These are phyloP conservation scores for Phytopythium oedochilum DNA, from an alignment of 352 stramenopile species.

Conservation along the genomic window DNA sequence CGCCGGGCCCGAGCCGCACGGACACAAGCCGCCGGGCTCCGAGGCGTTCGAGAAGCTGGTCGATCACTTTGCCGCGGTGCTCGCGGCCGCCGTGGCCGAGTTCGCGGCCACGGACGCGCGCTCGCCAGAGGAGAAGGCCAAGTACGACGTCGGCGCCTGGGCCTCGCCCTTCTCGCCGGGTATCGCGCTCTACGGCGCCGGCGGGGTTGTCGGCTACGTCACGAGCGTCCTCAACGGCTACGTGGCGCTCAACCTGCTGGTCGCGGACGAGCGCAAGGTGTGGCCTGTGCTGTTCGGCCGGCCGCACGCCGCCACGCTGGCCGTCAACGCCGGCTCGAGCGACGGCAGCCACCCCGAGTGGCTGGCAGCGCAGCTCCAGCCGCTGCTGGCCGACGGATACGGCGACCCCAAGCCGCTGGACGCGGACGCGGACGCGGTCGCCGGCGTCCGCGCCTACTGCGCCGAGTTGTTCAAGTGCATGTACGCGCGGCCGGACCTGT, in stretches of 20 bases:
- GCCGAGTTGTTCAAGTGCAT: slow-evolving; percentile 3
- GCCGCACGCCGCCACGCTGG: neutral
- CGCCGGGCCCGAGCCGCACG: neutral
- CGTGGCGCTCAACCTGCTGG: slow-evolving; percentile 5
- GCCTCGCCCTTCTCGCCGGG: neutral
- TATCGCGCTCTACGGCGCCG: neutral
- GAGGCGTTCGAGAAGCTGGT: neutral
- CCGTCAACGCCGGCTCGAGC: neutral
- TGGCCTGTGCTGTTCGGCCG: neutral
- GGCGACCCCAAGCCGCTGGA: neutral
- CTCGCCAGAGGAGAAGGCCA: neutral
- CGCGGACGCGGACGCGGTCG: neutral
- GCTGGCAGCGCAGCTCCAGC: neutral
- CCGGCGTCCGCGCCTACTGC: slow-evolving; percentile 3
- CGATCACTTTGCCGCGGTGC: neutral
- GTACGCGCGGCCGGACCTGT: slow-evolving; percentile 3
- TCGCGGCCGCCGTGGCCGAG: neutral
- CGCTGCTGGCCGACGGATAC: neutral
- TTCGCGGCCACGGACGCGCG: slow-evolving; percentile 3
- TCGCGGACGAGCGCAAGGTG: neutral
- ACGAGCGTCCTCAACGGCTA: neutral
- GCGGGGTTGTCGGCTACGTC: neutral
- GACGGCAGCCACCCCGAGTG: neutral
- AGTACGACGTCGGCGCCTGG: neutral
- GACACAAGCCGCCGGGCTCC: neutral